Evolutionary conservation across 768 basidiomycete species (phyloP).

Genomic region (Lactarius hatsudake): DNA sequence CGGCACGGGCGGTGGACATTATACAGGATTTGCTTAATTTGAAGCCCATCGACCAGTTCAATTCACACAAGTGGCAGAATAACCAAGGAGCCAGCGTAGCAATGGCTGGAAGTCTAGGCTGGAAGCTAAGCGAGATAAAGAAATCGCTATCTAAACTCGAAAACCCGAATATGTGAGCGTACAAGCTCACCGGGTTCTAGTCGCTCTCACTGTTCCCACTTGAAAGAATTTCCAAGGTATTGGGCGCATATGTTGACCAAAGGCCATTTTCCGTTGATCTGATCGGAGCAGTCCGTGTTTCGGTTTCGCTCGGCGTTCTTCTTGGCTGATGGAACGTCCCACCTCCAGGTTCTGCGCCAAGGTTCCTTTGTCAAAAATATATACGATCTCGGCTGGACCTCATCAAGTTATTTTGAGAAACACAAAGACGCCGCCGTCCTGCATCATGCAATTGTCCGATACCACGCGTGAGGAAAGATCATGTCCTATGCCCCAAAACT

Average conservation of each 20-base stretch:
- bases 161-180: conserved; percentile 12
- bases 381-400: conserved; percentile 50
- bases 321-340: not conserved
- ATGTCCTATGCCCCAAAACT: not conserved
- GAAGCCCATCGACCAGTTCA: conserved; percentile 21
- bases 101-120: conserved; percentile 21
- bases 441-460: conserved; percentile 50
- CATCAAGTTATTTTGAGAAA: conserved; percentile 41
- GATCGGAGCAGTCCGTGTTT: conserved; percentile 48
- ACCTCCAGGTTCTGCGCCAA: conserved; percentile 51
- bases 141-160: not conserved
- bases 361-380: conserved; percentile 54
- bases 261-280: conserved; percentile 56
- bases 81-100: conserved; percentile 12
- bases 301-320: conserved; percentile 17
- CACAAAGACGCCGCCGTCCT: conserved; percentile 41
- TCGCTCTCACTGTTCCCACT: not conserved
- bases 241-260: conserved; percentile 51
- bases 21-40: conserved; percentile 14
- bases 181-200: not conserved
- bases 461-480: conserved; percentile 49
- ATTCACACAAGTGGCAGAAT: conserved; percentile 16
- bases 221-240: conserved; percentile 41
- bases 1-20: conserved; percentile 1
- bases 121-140: conserved; percentile 17